Evolutionary conservation across 495 filamentous ascomycete genomes (phyloP), one percentile per base, ranked within the genome.

Genomic region (Pyrenopolyporus hunteri): DNA sequence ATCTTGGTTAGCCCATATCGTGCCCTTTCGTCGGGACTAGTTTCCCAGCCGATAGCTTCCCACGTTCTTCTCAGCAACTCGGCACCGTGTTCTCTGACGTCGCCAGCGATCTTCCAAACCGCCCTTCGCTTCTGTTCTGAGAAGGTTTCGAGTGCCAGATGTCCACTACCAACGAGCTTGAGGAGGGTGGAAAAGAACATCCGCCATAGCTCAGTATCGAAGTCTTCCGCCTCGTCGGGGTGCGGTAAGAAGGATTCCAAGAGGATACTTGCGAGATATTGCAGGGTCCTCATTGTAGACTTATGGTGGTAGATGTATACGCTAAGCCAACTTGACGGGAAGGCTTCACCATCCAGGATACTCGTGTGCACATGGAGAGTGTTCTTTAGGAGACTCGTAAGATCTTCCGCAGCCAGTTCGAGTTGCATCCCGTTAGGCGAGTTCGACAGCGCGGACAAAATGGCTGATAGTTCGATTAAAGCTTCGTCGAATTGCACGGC

Each of bases 21-120:
- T 29, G 73, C 71, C 33, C 76, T 72, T 68, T 93, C 90, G 14
- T 97, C 93, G 8, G 82, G 73, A 36, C 83, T 89, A 0, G 91
- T 90, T 67, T 98, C 94, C 94, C 94, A 99, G 10, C 94, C 94
- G 64, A 99, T 96, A 8, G 93, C 90, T 70, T 96, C 91, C 94
- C 94, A 99, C 25, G 87, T 94, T 16, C 85, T 79, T 31, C 88
- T 82, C 40, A 99, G 74, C 6, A 99, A 76, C 25, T 92, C 87
- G 1, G 94, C 93, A 37, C 94, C 95, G 63, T 91, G 83, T 70
- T 98, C 92, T 48, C 94, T 81, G 45, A 99, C 91, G 79, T 99
- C 94, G 16, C 94, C 95, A 22, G 92, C 95, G 67, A 99, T 96
- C 78, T 98, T 98, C 94, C 95, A 98, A 10, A 98, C 93, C 2